phyloP scores from a whole-genome alignment of 108 stramenopile genomes.

The Skeletonema grethae region DNA sequence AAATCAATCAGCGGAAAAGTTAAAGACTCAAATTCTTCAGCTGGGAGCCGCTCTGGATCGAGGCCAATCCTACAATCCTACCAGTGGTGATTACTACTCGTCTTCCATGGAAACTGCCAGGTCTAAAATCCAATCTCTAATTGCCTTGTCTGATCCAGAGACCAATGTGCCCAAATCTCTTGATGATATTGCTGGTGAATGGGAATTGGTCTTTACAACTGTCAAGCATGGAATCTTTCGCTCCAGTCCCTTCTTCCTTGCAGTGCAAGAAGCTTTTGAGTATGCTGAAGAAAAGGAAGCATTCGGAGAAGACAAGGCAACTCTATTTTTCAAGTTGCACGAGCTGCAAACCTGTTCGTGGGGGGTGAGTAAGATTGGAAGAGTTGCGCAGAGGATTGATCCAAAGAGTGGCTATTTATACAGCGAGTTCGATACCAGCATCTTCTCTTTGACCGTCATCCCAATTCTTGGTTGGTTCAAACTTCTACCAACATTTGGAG shows the following conservation, averaged over 20 bases:
- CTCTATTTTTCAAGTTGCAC: constrained; percentile 92
- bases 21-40: constrained; percentile 79
- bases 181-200: constrained; percentile 73
- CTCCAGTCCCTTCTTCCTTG: constrained; percentile 83
- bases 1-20: constrained; percentile 37
- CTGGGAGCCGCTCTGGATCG: constrained; percentile 87
- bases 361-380: constrained; percentile 87
- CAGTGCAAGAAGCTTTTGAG: constrained; percentile 86
- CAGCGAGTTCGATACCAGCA: constrained; percentile 80
- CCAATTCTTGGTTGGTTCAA: constrained; percentile 94
- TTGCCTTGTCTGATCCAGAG: constrained; percentile 49
- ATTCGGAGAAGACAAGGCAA: constrained; percentile 83
- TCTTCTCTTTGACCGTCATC: constrained; percentile 85
- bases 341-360: constrained; percentile 93
- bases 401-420: constrained; percentile 58
- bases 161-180: constrained; percentile 54
- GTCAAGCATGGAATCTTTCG: constrained; percentile 90
- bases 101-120: constrained; percentile 68
- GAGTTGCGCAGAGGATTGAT: constrained; percentile 87
- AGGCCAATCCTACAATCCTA: constrained; percentile 90
- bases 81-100: constrained; percentile 77
- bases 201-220: constrained; percentile 85
- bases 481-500: constrained; percentile 92
- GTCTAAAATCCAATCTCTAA: constrained; percentile 62
- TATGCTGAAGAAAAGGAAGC: constrained; percentile 68